Conservation (phyloP, 768 basidiomycete species). For the Macrolepiota fuliginosa region DNA sequence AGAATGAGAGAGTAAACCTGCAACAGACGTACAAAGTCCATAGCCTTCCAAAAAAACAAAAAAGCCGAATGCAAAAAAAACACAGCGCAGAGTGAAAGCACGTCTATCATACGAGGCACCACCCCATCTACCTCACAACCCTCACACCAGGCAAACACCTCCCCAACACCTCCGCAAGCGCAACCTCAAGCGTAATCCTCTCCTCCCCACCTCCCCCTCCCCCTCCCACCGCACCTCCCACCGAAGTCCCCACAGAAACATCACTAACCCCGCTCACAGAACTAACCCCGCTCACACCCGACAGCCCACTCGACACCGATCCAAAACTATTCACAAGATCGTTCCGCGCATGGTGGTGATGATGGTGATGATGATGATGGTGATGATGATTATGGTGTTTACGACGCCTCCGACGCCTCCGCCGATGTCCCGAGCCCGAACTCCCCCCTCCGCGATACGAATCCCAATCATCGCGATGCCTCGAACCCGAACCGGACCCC, state of each 20-base stretch:
- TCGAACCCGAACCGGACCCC: too few species aligned
- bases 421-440: too few species aligned
- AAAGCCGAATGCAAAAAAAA: neutral
- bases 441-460: too few species aligned
- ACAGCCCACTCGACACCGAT: neutral
- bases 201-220: slow-evolving; percentile 4
- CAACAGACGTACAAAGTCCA: neutral
- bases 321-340: slow-evolving; percentile 5
- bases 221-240: neutral
- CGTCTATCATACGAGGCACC: neutral
- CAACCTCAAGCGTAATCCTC: slow-evolving; percentile 11
- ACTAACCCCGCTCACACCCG: neutral
- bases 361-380: too few species aligned
- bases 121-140: neutral
- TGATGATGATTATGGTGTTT: too few species aligned
- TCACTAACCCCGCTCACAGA: neutral
- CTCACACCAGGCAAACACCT: slow-evolving; percentile 11
- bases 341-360: too few species aligned
- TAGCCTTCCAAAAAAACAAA: too few species aligned
- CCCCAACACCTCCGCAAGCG: slow-evolving; percentile 10
- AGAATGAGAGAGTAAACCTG: neutral
- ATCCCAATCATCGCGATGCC: too few species aligned
- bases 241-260: neutral
- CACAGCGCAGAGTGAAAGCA: neutral
- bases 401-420: too few species aligned